Evolutionary conservation across 1,284 basidiomycete species (phyloP).

Genomic region (Gymnopus androsaceus): DNA sequence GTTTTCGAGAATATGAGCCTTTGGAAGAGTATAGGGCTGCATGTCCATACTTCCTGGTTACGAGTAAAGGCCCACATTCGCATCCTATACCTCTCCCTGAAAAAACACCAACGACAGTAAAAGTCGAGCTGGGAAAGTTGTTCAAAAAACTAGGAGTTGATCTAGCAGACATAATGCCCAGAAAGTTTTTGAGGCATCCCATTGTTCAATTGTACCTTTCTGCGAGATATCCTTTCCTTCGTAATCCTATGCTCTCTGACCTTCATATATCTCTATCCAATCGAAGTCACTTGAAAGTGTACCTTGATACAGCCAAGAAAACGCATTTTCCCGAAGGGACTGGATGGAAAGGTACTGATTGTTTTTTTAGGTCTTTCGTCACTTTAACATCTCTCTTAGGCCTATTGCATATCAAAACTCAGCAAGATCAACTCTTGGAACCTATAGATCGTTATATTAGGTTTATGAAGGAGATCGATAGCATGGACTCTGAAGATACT

Average conservation of each 20-base stretch:
- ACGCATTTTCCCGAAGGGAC: conserved; percentile 16
- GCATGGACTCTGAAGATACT: background rate
- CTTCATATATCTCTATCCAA: conserved; percentile 27
- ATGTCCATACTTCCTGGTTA: conserved; percentile 21
- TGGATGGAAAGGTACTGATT: conserved; percentile 20
- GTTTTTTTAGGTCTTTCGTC: background rate
- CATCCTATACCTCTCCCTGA: conserved; percentile 23
- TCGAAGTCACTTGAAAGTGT: conserved; percentile 18
- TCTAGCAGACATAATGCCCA: conserved; percentile 26
- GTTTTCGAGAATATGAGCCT: conserved; percentile 20
- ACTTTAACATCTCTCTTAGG: too few species aligned
- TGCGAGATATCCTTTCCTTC: conserved; percentile 3
- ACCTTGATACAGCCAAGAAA: conserved; percentile 18
- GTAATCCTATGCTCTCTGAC: conserved; percentile 19
- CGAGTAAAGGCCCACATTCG: conserved; percentile 14
- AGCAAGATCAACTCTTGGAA: conserved; percentile 1
- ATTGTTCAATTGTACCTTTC: conserved; percentile 17
- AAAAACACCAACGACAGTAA: conserved; percentile 19
- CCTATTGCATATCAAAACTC: background rate
- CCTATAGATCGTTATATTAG: conserved; percentile 5
- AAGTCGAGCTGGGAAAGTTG: conserved; percentile 10
- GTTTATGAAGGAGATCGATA: background rate
- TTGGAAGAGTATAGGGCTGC: conserved; percentile 13
- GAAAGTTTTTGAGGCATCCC: conserved; percentile 25
- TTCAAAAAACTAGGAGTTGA: conserved; percentile 17